These are phyloP conservation scores for Trametes hirsuta DNA, from an alignment of 1,284 basidiomycete species.

Conservation along the genomic window DNA sequence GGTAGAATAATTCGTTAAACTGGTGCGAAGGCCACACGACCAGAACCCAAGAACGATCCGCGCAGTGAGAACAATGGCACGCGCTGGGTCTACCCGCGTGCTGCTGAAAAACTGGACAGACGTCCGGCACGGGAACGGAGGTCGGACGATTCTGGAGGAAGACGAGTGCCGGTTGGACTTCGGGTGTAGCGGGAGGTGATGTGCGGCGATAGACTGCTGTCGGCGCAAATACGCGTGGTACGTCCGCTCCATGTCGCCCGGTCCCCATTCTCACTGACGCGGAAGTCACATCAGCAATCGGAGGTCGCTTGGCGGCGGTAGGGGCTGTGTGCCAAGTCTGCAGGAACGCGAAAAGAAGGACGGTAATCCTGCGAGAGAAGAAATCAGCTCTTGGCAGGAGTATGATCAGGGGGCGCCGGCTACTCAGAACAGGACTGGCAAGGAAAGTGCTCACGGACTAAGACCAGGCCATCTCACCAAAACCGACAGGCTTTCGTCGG, in stretches of 20 bases:
- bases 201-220: slow-evolving; percentile 25
- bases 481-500: neutral
- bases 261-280: neutral
- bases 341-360: neutral
- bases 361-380: neutral
- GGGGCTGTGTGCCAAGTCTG: slow-evolving; percentile 2
- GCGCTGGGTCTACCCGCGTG: neutral
- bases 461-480: neutral
- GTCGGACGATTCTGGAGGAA: neutral
- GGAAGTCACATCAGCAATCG: slow-evolving; percentile 1
- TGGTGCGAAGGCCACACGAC: neutral
- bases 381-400: neutral
- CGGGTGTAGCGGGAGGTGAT: slow-evolving; percentile 11
- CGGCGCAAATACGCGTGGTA: slow-evolving; percentile 13
- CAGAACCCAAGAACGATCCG: neutral
- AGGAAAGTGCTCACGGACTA: neutral
- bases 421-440: neutral
- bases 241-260: slow-evolving; percentile 1
- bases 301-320: slow-evolving; percentile 11
- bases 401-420: neutral
- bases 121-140: neutral
- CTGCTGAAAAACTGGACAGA: neutral
- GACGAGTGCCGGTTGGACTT: slow-evolving; percentile 2
- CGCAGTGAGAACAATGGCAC: neutral
- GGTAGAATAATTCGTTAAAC: neutral